Base-by-base conservation (phyloP, 177 flowering plant species). In the Vitis hybrid region DNA sequence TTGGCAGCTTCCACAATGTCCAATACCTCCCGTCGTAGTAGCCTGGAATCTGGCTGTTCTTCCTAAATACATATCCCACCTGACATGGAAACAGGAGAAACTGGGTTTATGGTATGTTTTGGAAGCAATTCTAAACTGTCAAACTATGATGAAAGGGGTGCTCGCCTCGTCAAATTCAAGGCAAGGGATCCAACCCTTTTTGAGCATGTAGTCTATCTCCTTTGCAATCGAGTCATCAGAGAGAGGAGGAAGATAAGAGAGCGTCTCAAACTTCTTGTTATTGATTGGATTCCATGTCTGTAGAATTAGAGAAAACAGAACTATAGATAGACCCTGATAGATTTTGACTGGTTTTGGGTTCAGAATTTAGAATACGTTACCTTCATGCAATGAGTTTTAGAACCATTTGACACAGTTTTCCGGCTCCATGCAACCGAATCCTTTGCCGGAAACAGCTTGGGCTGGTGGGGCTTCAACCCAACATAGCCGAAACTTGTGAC, bases 21-120 rank as follows among this genome's bases (percentile, higher is more conserved):
- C 92, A 88, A 53, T 88, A 90, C 70, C 92, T 80, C 52, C 92
- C 92, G 48, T 90, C 95, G 70, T 90, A 90, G 86, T 87, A 88
- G 12, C 90, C 90, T 8, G 93, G 90, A 64, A 87, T 87, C 60
- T 73, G 55, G 78, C 88, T 89, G 53, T 91, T 84, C 57, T 67
- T 80, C 54, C 91, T 80, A 20, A 67, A 54, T 46, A 90, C 85
- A 60, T 68, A 12, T 30, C 91, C 95, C 72, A 27, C 51, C 83
- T 80, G 15, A 18, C 61, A 20, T 49, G 17, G 7, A 1, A 54
- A 41, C 9, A n/a, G 11, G 12, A 61, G 13, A 10, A 35, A 35
- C 8, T 6, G 6, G 46, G 46, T 1, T 35, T 35, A 35, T 35
- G 9, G 46, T 35, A 35, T 35, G 46, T 35, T 35, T 35, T 35